These are phyloP conservation scores for Starmerella apis DNA, from an alignment of 805 yeast genomes.

Conservation along the genomic window DNA sequence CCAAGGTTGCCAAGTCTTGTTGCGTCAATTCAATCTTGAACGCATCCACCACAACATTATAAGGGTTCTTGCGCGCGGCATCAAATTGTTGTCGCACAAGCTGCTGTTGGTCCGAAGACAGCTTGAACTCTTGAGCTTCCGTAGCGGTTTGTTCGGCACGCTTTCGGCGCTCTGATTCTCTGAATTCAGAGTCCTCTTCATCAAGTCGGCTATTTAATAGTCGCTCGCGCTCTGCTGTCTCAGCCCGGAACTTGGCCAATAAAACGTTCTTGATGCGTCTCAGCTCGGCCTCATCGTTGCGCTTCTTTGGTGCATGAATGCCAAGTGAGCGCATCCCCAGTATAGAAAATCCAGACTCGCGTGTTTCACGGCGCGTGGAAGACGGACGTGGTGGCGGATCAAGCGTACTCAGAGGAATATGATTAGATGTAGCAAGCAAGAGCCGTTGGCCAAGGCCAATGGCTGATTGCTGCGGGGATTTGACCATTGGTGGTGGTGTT, in stretches of 20 bases:
- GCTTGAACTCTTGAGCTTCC: constrained; percentile 3
- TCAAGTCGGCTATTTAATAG: constrained; percentile 9
- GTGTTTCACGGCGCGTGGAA: constrained; percentile 1
- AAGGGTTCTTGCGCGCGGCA: constrained; percentile 50
- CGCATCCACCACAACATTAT: constrained; percentile 67
- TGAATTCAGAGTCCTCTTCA: constrained; percentile 3
- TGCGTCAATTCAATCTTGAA: constrained; percentile 55
- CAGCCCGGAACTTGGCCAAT: constrained; percentile 7
- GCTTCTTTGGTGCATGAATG: not conserved
- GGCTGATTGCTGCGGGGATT: not conserved
- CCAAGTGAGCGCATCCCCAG: constrained; percentile 12
- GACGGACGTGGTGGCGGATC: not conserved
- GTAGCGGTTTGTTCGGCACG: not conserved
- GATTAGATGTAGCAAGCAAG: not conserved
- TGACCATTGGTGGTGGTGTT: not conserved
- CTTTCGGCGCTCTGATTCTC: not conserved
- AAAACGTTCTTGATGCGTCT: constrained; percentile 8
- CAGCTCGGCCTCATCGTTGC: constrained; percentile 1
- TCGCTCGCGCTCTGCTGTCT: constrained; percentile 11
- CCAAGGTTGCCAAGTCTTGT: constrained; percentile 60
- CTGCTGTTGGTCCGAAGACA: constrained; percentile 7
- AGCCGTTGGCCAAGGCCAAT: constrained; percentile 3
- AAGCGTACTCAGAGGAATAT: not conserved
- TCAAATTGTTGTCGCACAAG: constrained; percentile 53
- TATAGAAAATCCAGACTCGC: constrained; percentile 13